Evolutionary conservation across 2,329 filamentous ascomycete species (phyloP).

Genomic region (Apiospora sp.): DNA sequence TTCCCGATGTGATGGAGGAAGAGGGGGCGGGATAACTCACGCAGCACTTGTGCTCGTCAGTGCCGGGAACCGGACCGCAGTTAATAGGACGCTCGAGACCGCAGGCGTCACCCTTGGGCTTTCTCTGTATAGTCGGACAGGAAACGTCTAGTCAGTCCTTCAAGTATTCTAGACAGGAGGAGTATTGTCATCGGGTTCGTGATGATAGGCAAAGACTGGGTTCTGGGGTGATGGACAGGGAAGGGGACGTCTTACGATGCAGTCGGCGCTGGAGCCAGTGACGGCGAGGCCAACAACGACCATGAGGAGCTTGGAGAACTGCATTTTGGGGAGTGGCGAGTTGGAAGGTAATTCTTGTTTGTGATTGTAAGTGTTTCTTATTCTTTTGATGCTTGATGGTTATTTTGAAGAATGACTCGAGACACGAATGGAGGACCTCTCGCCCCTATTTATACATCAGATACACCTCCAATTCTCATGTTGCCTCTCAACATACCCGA

Average conservation of each 20-base stretch:
- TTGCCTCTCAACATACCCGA: not conserved
- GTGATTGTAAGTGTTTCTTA: not conserved
- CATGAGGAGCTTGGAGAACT: slow-evolving; percentile 13
- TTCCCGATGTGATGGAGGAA: too few relatives aligned
- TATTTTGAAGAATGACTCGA: not conserved
- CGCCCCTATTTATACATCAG: not conserved
- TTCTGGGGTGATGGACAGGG: not conserved
- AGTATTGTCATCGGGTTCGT: too few relatives aligned
- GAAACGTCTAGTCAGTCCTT: not conserved
- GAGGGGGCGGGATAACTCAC: too few relatives aligned
- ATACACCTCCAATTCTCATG: accelerated
- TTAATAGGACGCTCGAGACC: not conserved
- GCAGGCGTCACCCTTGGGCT: not conserved
- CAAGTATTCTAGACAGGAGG: too few relatives aligned
- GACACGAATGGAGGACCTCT: not conserved
- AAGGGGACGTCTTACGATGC: not conserved
- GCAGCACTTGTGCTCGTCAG: not conserved
- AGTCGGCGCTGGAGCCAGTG: slow-evolving; percentile 16
- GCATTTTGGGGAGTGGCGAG: not conserved
- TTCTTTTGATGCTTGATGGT: not conserved
- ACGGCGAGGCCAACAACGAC: slow-evolving; percentile 8
- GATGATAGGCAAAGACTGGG: not conserved
- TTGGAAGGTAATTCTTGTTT: not conserved
- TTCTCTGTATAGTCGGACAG: not conserved
- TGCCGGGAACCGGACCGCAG: not conserved